Evolutionary conservation across 495 filamentous ascomycete species (phyloP).

Genomic region (Aspergillus asperescens): DNA sequence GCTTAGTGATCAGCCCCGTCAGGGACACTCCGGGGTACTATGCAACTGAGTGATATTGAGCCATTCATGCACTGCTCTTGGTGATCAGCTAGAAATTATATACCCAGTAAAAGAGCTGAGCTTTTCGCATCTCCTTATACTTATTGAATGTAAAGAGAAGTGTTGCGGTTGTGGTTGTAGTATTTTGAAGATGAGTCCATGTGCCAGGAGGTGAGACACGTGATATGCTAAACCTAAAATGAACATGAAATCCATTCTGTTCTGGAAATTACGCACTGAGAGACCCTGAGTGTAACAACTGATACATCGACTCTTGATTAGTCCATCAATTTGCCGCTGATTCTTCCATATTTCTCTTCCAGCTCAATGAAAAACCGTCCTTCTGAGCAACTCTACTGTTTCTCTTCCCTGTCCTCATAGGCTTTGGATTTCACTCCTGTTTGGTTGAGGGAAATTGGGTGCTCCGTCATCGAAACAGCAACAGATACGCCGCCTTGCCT

Average conservation of each 20-base stretch:
- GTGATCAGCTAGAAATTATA: too few species aligned
- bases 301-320: conserved; percentile 13
- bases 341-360: background rate
- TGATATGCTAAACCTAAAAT: conserved; percentile 21
- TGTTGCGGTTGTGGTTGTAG: too few species aligned
- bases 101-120: too few species aligned
- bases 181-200: background rate
- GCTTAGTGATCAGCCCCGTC: conserved; percentile 15
- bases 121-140: too few species aligned
- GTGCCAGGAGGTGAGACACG: conserved; percentile 20
- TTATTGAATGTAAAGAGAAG: too few species aligned
- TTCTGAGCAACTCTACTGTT: background rate
- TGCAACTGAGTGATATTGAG: background rate
- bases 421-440: background rate
- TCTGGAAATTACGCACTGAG: conserved; percentile 26
- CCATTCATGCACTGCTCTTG: too few species aligned
- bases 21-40: background rate
- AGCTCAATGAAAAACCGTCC: background rate
- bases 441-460: background rate
- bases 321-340: background rate
- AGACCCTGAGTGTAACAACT: conserved; percentile 16
- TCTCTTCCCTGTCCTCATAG: background rate
- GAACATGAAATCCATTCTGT: conserved; percentile 16
- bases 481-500: conserved; percentile 5
- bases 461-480: background rate